Conservation (phyloP, 257 asterid genomes). For the Jacaranda mimosifolia region DNA sequence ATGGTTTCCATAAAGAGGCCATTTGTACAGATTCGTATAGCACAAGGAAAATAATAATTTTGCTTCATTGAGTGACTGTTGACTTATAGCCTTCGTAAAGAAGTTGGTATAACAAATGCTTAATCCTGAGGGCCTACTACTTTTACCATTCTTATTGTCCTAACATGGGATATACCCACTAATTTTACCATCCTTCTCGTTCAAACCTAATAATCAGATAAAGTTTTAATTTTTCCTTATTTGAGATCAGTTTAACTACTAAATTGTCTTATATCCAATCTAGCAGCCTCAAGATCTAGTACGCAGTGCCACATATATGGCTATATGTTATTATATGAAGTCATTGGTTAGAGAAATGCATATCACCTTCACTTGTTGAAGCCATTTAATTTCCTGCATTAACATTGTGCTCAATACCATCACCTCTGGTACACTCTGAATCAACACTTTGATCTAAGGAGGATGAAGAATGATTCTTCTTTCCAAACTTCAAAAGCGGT, state of each 20-base stretch:
- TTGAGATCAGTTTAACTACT: constrained; percentile 4
- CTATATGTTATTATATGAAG: constrained; percentile 23
- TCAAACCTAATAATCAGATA: constrained; percentile 27
- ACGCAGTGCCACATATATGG: neutral
- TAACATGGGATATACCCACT: neutral
- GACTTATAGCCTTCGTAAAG: neutral
- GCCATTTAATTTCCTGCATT: constrained; percentile 45
- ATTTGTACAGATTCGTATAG: no score
- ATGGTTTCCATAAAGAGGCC: no score
- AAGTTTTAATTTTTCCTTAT: neutral
- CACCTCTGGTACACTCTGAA: constrained; percentile 58
- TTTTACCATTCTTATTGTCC: constrained; percentile 11
- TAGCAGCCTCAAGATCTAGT: constrained; percentile 12
- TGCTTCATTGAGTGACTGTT: no score
- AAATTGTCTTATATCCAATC: constrained; percentile 17
- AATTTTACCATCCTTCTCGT: neutral
- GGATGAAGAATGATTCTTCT: constrained; percentile 68
- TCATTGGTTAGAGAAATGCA: constrained; percentile 37
- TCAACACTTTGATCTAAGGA: constrained; percentile 72
- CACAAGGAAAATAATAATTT: no score
- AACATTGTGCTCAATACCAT: constrained; percentile 54
- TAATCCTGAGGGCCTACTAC: neutral
- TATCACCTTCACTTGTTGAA: constrained; percentile 81
- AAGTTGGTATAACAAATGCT: constrained; percentile 3
- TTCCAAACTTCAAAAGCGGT: constrained; percentile 85